phyloP scores from a whole-genome alignment of 768 basidiomycete species.

The Mycena chlorophos region DNA sequence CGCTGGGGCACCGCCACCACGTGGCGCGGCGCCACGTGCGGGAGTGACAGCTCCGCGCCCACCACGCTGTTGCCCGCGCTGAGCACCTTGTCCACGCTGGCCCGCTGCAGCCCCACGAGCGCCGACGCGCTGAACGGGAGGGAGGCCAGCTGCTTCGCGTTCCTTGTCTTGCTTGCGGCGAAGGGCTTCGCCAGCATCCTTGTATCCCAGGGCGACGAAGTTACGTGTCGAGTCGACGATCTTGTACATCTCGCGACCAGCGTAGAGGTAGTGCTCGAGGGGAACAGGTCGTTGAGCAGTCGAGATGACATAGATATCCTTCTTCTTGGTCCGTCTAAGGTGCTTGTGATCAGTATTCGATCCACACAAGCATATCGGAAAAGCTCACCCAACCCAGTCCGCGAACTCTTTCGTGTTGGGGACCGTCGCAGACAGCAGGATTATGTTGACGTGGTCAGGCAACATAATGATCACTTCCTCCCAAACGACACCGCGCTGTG shows the following conservation, averaged over 20 bases:
- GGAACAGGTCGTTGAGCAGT: conserved; percentile 96
- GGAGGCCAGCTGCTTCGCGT: conserved; percentile 89
- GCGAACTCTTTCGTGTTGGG: conserved; percentile 98
- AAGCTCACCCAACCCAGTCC: conserved; percentile 93
- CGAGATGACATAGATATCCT: conserved; percentile 98
- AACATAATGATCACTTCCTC: conserved; percentile 99
- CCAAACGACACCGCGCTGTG: conserved; percentile 96
- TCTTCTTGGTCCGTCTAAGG: conserved; percentile 92
- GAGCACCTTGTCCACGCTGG: conserved; percentile 60
- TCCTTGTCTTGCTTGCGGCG: conserved; percentile 97
- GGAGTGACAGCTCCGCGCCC: conserved; percentile 39
- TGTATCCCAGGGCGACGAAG: conserved; percentile 78
- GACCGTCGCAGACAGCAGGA: conserved; percentile 94
- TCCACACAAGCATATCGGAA: not conserved
- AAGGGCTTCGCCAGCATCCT: conserved; percentile 85
- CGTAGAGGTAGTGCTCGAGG: conserved; percentile 94
- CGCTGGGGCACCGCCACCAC: conserved; percentile 45
- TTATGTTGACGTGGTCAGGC: conserved; percentile 97
- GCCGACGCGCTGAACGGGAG: conserved; percentile 81
- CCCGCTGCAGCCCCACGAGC: conserved; percentile 66
- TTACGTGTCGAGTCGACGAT: conserved; percentile 82
- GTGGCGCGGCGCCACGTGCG: conserved; percentile 38
- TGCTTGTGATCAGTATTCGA: conserved; percentile 7
- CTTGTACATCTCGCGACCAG: conserved; percentile 89
- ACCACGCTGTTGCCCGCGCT: conserved; percentile 59